A percentile compares a stretch with the other conserved stretches of the same genome.
Conservation (phyloP, 148 eudicot species). For the Chenopodium formosanum region DNA sequence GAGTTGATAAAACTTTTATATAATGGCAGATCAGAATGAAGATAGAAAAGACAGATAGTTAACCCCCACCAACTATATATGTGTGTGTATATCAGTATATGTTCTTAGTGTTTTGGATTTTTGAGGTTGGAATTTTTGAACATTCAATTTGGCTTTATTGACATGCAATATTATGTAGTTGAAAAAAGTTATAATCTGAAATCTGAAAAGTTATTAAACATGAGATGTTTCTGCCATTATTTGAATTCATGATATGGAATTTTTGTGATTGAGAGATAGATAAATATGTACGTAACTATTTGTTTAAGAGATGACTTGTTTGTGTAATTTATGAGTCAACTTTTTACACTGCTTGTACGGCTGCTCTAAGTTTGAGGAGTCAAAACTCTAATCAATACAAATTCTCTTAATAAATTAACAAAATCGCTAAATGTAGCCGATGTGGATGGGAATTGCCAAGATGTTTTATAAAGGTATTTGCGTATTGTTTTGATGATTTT, state of each 20-base stretch:
- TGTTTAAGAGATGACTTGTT: neutral
- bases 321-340: neutral
- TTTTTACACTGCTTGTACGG: neutral
- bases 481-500: too few relatives aligned
- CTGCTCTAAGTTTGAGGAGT: too few relatives aligned
- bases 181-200: neutral
- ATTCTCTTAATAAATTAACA: too few relatives aligned
- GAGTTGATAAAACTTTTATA: neutral
- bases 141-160: neutral
- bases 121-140: conserved; percentile 8
- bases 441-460: too few relatives aligned
- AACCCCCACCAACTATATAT: conserved; percentile 1
- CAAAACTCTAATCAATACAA: too few relatives aligned
- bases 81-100: too few relatives aligned
- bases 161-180: neutral
- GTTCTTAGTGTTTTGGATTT: neutral
- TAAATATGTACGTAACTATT: too few relatives aligned
- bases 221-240: neutral
- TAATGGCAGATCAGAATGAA: neutral
- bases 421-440: too few relatives aligned
- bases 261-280: neutral
- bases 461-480: too few relatives aligned
- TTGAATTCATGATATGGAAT: neutral
- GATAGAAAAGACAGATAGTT: neutral
- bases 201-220: neutral